Evolutionary conservation across 108 stramenopile genomes (phyloP), one percentile per base, ranked within the genome.

Genomic region (Phaeodactylum tricornutum): DNA sequence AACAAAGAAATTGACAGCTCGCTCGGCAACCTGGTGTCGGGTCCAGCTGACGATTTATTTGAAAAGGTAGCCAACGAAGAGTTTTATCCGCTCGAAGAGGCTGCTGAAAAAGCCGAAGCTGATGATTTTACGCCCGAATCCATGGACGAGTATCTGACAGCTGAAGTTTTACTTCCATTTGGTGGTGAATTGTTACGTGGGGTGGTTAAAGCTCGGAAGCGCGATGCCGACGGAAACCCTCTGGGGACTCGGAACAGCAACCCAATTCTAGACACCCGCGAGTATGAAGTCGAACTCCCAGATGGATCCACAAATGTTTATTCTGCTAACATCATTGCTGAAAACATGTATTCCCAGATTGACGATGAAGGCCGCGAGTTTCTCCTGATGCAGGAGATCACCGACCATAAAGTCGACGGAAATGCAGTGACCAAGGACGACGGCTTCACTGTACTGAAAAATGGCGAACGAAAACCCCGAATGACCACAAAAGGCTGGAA

Each of bases 241-340:
- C n/a, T n/a, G n/a, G 3, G 33, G 11, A 40, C 2, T 3, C 7
- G 38, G 38, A 52, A 67, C 50, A 7, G 9, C 1, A 78, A 71
- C 23, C 68, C 72, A 0, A 24, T 73, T 21, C 45, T 74, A 0
- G 66, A 78, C 30, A 64, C 61, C 0, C 9, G 59, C 29, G 14
- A 53, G 11, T 69, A 71, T 30, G 57, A 61, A 11, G 64, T 67
- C 3, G 47, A 53, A 31, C 47, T 68, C 0, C 37, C 50, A n/a
- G 72, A 74, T 37, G 72, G 72, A 0, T 32, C 43, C 0, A 26
- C 29, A 0, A 49, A 62, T 6, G 31, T 21, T 20, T 66, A 57
- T 43, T 26, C 57, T 24, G 69, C 69, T 2, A 74, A 74, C 42
- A 45, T 36, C 3, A 66, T 78, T 22, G 69, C 72, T 2, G 69